Evolutionary conservation across 169 alveolate species (phyloP).

Genomic region (Plasmodium billcollinsi): DNA sequence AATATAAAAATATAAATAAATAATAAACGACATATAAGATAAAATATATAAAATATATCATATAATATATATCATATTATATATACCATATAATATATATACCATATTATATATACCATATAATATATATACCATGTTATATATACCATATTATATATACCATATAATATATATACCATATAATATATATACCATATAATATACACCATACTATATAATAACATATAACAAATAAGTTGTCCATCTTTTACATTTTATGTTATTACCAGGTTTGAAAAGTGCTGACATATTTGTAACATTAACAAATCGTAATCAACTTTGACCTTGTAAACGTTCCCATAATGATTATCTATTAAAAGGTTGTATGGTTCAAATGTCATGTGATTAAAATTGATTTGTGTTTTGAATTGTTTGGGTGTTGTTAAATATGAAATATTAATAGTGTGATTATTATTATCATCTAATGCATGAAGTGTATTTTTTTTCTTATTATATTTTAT

Average conservation of each 20-base stretch:
- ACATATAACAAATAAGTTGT: no score
- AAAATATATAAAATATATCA: no score
- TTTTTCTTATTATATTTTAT: slow-evolving; percentile 26
- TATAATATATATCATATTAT: no score
- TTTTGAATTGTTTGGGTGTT: slow-evolving; percentile 35
- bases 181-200: no score
- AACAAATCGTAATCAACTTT: slow-evolving; percentile 38
- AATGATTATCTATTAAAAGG: slow-evolving; percentile 36
- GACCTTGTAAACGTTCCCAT: slow-evolving; percentile 44
- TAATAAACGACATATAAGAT: neutral
- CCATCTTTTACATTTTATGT: no score
- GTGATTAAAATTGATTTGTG: slow-evolving; percentile 24
- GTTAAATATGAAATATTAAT: slow-evolving; percentile 43
- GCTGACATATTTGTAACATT: slow-evolving; percentile 72
- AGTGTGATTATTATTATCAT: slow-evolving; percentile 19
- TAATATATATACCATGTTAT: no score
- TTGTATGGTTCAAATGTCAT: slow-evolving; percentile 28
- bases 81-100: no score
- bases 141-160: no score
- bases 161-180: no score
- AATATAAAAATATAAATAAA: no score
- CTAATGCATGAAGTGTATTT: neutral
- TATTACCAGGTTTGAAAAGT: slow-evolving; percentile 62
- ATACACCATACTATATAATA: no score
- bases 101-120: no score